Conservation (phyloP, 805 yeast species). For the Yarrowia deformans region DNA sequence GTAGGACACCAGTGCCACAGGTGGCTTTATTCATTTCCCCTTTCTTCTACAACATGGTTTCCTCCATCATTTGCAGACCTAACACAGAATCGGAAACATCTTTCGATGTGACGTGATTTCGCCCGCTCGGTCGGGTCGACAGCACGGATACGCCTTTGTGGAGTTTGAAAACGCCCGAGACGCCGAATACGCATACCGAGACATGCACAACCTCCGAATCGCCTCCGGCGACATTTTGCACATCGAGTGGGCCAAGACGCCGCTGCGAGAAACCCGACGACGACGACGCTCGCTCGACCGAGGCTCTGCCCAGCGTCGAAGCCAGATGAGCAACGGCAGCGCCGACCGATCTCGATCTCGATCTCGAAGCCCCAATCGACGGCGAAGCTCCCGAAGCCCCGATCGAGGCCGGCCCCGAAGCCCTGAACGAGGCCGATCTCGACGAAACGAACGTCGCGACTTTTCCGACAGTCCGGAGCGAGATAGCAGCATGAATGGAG, state of each 20-base stretch:
- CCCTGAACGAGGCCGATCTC: constrained; percentile 9
- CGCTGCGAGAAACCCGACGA: constrained; percentile 28
- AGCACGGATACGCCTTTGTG: constrained; percentile 48
- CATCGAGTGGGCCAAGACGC: constrained; percentile 44
- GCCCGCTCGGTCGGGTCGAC: constrained; percentile 43
- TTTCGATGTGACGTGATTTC: constrained; percentile 49
- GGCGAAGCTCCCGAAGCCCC: constrained; percentile 14
- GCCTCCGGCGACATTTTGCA: constrained; percentile 46
- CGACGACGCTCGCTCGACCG: constrained; percentile 15
- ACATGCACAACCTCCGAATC: constrained; percentile 47
- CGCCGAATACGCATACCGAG: constrained; percentile 50
- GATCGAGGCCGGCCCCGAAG: constrained; percentile 13
- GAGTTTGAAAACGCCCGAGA: constrained; percentile 49
- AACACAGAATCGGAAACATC: constrained; percentile 46
- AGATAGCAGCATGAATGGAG: not conserved
- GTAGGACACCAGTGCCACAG: not conserved
- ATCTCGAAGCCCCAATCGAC: constrained; percentile 15
- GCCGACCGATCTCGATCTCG: constrained; percentile 3
- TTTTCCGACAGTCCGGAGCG: constrained; percentile 36
- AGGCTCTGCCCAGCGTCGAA: constrained; percentile 28
- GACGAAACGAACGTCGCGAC: constrained; percentile 32
- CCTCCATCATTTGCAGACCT: constrained; percentile 8
- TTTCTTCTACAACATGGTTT: constrained; percentile 11
- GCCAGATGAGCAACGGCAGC: not conserved
- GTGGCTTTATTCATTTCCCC: not conserved